phyloP scores from a whole-genome alignment of 148 eudicot species.

The Rhododendron kiyosumense region DNA sequence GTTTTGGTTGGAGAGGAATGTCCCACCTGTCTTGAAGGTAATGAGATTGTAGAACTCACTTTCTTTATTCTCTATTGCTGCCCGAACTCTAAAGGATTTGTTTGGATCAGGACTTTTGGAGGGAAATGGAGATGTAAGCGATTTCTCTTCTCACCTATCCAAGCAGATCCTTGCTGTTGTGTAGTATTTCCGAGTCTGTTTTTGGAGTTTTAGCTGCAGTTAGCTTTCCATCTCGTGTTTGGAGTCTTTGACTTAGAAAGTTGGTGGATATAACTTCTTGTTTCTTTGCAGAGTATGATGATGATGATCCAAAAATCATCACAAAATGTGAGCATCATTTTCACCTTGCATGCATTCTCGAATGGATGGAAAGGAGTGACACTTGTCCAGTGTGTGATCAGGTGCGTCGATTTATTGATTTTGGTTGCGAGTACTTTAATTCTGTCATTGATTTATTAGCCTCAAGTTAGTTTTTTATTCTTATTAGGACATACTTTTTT shows the following conservation, averaged over 20 bases:
- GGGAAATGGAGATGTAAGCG: not conserved
- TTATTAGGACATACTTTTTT: not conserved
- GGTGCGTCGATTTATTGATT: slow-evolving; percentile 30
- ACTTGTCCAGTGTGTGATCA: slow-evolving; percentile 86
- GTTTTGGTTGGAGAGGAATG: slow-evolving; percentile 42
- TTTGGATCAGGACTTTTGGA: not conserved
- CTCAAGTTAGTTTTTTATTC: no score
- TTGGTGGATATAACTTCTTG: not conserved
- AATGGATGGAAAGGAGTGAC: slow-evolving; percentile 97
- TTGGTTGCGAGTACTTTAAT: not conserved
- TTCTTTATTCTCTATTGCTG: not conserved
- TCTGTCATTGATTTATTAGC: not conserved
- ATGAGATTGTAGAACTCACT: not conserved
- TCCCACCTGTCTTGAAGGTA: slow-evolving; percentile 95
- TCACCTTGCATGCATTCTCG: slow-evolving; percentile 89
- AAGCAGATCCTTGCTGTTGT: not conserved
- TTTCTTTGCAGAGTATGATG: slow-evolving; percentile 63
- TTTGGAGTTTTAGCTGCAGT: not conserved
- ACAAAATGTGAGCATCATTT: slow-evolving; percentile 90
- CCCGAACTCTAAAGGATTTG: not conserved
- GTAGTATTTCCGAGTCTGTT: not conserved
- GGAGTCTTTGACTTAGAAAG: not conserved
- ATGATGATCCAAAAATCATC: slow-evolving; percentile 78
- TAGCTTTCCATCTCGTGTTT: not conserved
- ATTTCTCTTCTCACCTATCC: not conserved